Evolutionary conservation across 441 rosid species (phyloP), one percentile per base, ranked within the genome.

Genomic region (Gossypium lobatum): DNA sequence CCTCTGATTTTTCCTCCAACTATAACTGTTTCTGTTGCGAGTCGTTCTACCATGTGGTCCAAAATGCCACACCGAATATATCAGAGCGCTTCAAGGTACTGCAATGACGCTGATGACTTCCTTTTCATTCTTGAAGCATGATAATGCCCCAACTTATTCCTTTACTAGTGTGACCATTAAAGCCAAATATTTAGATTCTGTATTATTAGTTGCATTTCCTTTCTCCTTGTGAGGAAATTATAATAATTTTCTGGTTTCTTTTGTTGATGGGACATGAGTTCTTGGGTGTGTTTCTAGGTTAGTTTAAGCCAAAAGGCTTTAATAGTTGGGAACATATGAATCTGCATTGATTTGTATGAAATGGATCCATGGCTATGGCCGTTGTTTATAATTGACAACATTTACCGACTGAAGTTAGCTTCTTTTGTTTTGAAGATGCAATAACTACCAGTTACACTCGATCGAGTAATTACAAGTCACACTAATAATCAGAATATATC

Each of bases 1-100:
- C 67, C 28, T 83, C 60, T 86, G 83, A 85, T 67, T 10, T 39
- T 52, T 68, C 73, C 45, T 60, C 58, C 13, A 75, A 20, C 23
- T 71, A 1, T 4, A 5, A 0, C 50, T 65, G 52, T 73, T 78
- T 64, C 5, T 18, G 11, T 53, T 6, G 31, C 63, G 63, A 8
- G 25, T 23, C n/a, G 23, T n/a, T 23, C 64, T 50, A 42, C 72
- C 11, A 17, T 31, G 62, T 52, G 68, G 59, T 73, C 73, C 42
- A 17, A 64, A 53, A 26, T 63, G 28, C 72, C 25, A 63, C 65
- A 16, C 76, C 5, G 50, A 63, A 42, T 46, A 16, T 50, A 59
- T 64, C 52, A 52, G 60, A 46, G 60, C 68, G 17, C 39, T 54
- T 77, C 52, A 4, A 23, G 21, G 52, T 57, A n/a, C 59, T 28